Conservation (phyloP, 169 alveolate genomes). For the Prorocentrum cordatum region DNA sequence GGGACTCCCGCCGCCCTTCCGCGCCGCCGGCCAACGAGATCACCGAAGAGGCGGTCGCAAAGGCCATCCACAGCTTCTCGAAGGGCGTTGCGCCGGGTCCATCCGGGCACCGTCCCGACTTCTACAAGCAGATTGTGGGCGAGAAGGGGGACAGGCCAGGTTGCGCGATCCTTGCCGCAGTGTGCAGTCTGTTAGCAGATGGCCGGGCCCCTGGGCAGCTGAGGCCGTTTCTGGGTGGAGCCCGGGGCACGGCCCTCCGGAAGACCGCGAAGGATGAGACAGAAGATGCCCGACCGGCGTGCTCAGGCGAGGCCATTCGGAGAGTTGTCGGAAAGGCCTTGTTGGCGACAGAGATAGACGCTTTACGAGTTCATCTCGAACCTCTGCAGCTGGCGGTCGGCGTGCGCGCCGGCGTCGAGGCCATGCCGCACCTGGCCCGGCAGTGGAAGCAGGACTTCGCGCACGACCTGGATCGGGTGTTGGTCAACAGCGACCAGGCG, state of each 20-base stretch:
- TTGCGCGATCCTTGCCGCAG: background rate
- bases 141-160: background rate
- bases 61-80: background rate
- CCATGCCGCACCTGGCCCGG: background rate
- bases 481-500: background rate
- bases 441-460: background rate
- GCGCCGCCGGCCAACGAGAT: background rate
- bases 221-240: background rate
- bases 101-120: background rate
- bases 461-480: background rate
- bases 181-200: background rate
- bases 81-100: conserved; percentile 7
- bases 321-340: conserved; percentile 7
- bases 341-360: background rate
- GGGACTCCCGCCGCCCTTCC: background rate
- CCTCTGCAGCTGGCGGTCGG: conserved; percentile 19
- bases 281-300: background rate
- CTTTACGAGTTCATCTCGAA: background rate
- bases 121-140: background rate
- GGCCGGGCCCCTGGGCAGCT: background rate
- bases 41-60: background rate
- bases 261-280: background rate
- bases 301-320: conserved; percentile 14
- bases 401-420: background rate
- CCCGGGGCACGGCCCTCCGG: background rate